Conservation (phyloP, 2,329 filamentous ascomycete genomes). For the Neopestalotiopsis sp. region DNA sequence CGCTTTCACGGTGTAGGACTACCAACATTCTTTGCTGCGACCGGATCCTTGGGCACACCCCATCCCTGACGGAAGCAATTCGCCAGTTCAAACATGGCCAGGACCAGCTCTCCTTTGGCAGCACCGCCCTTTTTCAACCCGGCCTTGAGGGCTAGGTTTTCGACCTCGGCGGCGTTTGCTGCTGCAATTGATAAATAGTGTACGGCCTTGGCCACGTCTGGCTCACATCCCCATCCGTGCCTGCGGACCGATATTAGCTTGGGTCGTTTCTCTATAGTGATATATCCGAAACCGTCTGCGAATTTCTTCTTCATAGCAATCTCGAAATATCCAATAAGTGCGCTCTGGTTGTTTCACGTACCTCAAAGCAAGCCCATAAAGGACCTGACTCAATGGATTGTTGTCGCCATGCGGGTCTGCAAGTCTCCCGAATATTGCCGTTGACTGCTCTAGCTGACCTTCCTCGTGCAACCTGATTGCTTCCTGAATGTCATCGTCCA, state of each 20-base stretch:
- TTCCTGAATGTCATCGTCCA: conserved; percentile 82
- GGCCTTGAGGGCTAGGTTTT: conserved; percentile 82
- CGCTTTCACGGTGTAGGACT: not conserved
- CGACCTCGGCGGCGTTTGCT: conserved; percentile 86
- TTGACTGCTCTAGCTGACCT: conserved; percentile 79
- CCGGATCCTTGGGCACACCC: conserved; percentile 85
- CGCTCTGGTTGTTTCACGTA: conserved; percentile 47
- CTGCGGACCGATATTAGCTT: conserved; percentile 46
- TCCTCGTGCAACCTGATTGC: conserved; percentile 93
- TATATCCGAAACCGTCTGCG: not conserved
- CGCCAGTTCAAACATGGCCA: conserved; percentile 94
- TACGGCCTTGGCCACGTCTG: conserved; percentile 75
- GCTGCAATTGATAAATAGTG: conserved; percentile 88
- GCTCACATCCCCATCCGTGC: conserved; percentile 89
- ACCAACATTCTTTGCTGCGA: conserved; percentile 77
- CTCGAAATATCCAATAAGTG: not conserved
- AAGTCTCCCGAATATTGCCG: conserved; percentile 81
- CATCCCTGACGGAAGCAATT: conserved; percentile 95
- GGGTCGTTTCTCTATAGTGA: not conserved
- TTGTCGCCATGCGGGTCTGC: conserved; percentile 86
- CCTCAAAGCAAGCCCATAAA: conserved; percentile 91
- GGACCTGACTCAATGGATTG: conserved; percentile 92
- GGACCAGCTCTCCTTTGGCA: conserved; percentile 93
- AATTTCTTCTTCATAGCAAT: not conserved
- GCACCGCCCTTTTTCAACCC: conserved; percentile 92